Evolutionary conservation across 768 basidiomycete species (phyloP).

Genomic region (Tephrocybe sp.): DNA sequence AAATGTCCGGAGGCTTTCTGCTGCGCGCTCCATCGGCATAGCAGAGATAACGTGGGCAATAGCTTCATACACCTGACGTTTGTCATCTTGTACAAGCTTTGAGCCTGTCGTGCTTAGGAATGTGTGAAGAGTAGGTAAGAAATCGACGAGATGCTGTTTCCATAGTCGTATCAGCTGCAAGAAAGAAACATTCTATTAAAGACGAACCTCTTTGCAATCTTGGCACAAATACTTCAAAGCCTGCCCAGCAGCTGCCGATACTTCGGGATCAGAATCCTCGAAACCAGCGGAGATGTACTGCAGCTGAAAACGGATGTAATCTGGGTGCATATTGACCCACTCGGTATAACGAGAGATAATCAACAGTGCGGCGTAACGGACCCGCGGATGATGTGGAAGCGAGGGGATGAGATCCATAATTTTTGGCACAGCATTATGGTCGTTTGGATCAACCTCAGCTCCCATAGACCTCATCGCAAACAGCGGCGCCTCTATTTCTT

Average conservation of each 20-base stretch:
- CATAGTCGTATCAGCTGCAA: conserved; percentile 1
- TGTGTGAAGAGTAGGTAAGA: conserved; percentile 85
- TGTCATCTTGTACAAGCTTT: conserved; percentile 83
- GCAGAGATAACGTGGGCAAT: conserved; percentile 93
- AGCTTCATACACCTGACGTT: conserved; percentile 90
- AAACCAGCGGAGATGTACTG: conserved; percentile 93
- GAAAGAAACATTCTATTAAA: background rate
- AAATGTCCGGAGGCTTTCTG: conserved; percentile 83
- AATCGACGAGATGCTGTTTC: conserved; percentile 81
- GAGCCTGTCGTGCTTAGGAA: conserved; percentile 80
- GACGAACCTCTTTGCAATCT: conserved; percentile 81
- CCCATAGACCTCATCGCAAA: conserved; percentile 99
- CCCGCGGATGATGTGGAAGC: conserved; percentile 84
- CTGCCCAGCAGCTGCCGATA: conserved; percentile 91
- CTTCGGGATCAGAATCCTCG: conserved; percentile 74
- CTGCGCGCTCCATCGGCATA: conserved; percentile 88
- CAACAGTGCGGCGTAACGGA: conserved; percentile 92
- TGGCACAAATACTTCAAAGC: conserved; percentile 96
- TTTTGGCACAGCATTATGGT: conserved; percentile 86
- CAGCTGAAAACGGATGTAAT: conserved; percentile 81
- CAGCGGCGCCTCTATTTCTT: conserved; percentile 94
- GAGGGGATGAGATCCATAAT: conserved; percentile 93
- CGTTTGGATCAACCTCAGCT: conserved; percentile 80
- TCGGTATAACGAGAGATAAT: conserved; percentile 96
- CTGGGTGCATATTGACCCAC: conserved; percentile 90